Conservation (phyloP, 2,329 filamentous ascomycete species). For the Aspergillus sp. region DNA sequence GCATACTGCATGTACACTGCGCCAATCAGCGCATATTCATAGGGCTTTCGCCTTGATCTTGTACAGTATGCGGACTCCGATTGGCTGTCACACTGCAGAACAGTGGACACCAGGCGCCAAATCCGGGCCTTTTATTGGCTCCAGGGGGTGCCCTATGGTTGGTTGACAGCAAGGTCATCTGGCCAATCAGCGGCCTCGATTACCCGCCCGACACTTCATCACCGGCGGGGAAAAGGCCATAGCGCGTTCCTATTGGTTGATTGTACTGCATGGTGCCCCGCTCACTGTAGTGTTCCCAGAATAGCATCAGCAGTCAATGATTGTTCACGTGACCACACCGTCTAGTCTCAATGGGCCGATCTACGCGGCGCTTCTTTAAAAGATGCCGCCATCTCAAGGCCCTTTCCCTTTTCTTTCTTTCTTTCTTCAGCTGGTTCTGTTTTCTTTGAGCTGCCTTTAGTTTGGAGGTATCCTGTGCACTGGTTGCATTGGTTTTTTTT, state of each 20-base stretch:
- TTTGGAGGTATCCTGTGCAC: conserved; percentile 36
- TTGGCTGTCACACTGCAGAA: no score
- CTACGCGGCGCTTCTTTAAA: conserved; percentile 11
- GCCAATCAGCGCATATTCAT: no score
- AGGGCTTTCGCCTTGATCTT: no score
- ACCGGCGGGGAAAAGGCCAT: not conserved
- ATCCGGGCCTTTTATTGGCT: not conserved
- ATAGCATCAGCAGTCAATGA: not conserved
- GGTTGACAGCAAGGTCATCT: not conserved
- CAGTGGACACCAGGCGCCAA: not conserved
- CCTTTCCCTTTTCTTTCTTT: conserved; percentile 30
- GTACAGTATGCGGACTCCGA: no score
- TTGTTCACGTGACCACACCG: not conserved
- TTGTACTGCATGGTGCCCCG: not conserved
- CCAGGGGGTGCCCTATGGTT: not conserved
- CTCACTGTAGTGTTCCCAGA: conserved; percentile 2
- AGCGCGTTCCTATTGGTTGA: not conserved
- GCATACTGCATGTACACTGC: no score
- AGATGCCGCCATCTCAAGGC: conserved; percentile 12
- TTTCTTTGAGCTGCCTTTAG: conserved; percentile 37
- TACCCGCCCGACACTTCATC: conserved; percentile 1
- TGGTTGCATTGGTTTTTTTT: conserved; percentile 41
- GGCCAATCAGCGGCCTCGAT: not conserved
- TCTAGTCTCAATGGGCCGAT: not conserved
- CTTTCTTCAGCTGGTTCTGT: conserved; percentile 58